Evolutionary conservation across 805 yeast genomes (phyloP), one percentile per base, ranked within the genome.

Genomic region (Spathaspora passalidarum): DNA sequence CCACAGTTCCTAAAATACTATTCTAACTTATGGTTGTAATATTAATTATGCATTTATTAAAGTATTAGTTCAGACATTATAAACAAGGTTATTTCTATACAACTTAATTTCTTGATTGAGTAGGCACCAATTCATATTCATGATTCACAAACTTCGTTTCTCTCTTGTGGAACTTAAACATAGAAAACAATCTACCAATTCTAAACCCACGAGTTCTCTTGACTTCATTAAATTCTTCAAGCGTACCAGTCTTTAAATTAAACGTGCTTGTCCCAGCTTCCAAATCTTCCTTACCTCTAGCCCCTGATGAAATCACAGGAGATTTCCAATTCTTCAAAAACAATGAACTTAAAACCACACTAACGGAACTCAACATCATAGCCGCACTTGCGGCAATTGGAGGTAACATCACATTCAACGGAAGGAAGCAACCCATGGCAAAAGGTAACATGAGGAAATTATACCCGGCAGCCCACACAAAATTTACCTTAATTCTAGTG

Each of bases 321-420:
- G 71, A 62, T 29, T 56, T 74, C 90, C 92, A 89, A 40, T 69
- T 66, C 59, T 85, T 86, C 55, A 92, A 70, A 56, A 81, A 61
- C 49, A 92, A 69, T 0, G 97, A 89, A 50, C 87, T 86, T 39
- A 84, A 56, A 21, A 94, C 91, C 18, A 92, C 98, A 55, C 96
- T 86, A 2, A 89, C 83, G 1, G 96, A 88, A 52, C 96, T 88
- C 56, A 89, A 74, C 0, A 96, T 96, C 98, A 94, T 94, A 1
- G 97, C 86, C 11, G 83, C 79, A 36, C 94, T 89, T 1, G 98
- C 98, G 59, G 88, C 79, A 61, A 88, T 82, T 2, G 98, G 99
- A 43, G 88, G 88, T 54, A 91, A 67, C 44, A 85, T 78, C 42
- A 88, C 73, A 32, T 86, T 84, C 66, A 84, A 81, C 1, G 96